A percentile compares a stretch with the other conserved stretches of the same genome.
Conservation (phyloP, 257 asterid species). For the Solanum pimpinellifolium region DNA sequence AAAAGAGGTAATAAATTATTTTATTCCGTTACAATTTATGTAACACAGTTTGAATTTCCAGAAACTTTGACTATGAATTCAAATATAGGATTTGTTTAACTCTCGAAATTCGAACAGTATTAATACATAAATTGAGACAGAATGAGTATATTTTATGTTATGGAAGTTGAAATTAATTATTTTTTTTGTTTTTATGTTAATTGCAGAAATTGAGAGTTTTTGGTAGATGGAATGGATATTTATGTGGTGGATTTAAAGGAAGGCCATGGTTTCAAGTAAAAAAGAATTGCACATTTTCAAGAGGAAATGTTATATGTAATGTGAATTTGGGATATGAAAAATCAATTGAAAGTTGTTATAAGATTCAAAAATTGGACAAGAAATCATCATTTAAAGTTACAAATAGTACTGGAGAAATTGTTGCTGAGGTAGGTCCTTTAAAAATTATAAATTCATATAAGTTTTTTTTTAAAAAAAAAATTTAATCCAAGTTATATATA, state of each 20-base stretch:
- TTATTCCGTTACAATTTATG: not conserved
- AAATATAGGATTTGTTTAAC: not conserved
- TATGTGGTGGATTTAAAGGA: constrained; percentile 25
- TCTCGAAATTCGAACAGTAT: not conserved
- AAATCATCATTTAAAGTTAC: constrained; percentile 38
- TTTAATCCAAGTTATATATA: not conserved
- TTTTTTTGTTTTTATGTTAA: not conserved
- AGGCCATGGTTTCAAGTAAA: constrained; percentile 40
- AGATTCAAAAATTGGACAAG: constrained; percentile 28
- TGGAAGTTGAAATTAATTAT: not conserved
- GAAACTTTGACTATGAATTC: no score
- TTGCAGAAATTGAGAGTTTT: constrained; percentile 35
- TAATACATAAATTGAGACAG: not conserved
- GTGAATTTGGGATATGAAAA: constrained; percentile 23
- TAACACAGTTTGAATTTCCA: not conserved
- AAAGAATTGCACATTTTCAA: constrained; percentile 22
- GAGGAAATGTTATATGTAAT: constrained; percentile 15
- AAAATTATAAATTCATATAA: not conserved
- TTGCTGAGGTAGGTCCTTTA: constrained; percentile 44
- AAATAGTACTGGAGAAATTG: constrained; percentile 28
- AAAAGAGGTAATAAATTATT: constrained; percentile 32
- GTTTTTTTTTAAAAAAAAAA: no score
- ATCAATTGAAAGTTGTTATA: constrained; percentile 14
- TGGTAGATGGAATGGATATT: constrained; percentile 40
- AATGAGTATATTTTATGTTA: not conserved